Conservation (phyloP, 495 filamentous ascomycete species). For the Penicillium mononematosum region DNA sequence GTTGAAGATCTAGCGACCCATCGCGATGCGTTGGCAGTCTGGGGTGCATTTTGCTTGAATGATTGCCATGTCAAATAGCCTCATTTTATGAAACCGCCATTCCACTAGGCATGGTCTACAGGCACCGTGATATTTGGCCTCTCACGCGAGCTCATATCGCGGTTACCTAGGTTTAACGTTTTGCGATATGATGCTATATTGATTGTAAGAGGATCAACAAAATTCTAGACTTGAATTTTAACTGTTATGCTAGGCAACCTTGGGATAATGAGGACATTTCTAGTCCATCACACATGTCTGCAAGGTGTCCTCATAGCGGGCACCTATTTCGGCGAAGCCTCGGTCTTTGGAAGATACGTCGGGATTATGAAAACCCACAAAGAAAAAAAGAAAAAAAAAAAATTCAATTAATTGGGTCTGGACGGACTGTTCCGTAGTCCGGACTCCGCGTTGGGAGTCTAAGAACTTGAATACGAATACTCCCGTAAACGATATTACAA, state of each 20-base stretch:
- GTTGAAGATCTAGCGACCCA: constrained; percentile 5
- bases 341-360: background rate
- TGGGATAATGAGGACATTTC: background rate
- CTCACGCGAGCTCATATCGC: background rate
- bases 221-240: background rate
- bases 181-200: background rate
- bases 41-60: constrained; percentile 4
- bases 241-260: background rate
- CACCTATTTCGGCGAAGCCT: background rate
- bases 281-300: background rate
- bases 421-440: background rate
- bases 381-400: background rate
- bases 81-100: background rate
- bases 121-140: background rate
- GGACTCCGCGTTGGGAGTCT: background rate
- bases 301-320: background rate
- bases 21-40: constrained; percentile 10
- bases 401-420: background rate
- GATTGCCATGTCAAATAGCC: background rate
- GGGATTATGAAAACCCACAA: background rate
- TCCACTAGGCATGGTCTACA: background rate
- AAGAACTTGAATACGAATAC: background rate
- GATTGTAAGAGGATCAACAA: background rate
- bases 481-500: background rate
- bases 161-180: background rate